Evolutionary conservation across 2,329 filamentous ascomycete species (phyloP).

Genomic region (Diaporthe aspalathi): DNA sequence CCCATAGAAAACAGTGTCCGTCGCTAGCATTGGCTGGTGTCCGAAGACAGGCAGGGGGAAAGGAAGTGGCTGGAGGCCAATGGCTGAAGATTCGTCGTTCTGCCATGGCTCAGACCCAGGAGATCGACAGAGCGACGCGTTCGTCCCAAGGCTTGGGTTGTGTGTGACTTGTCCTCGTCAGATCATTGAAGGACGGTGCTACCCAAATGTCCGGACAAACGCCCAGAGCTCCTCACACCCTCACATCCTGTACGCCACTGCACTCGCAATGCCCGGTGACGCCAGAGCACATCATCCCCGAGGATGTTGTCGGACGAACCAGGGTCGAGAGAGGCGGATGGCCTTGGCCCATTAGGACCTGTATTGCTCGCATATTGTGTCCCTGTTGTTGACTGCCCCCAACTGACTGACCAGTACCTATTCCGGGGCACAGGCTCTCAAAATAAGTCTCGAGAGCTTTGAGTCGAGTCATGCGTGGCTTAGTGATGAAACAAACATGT

Average conservation of each 20-base stretch:
- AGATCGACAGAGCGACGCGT: constrained; percentile 25
- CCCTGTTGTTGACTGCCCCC: background rate
- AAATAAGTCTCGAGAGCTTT: background rate
- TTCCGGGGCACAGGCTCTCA: background rate
- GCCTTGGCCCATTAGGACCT: constrained; percentile 5
- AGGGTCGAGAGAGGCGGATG: background rate
- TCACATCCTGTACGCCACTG: background rate
- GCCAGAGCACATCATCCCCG: constrained; percentile 30
- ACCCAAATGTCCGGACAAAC: constrained; percentile 24
- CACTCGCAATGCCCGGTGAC: constrained; percentile 1
- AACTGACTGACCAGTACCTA: constrained; percentile 5
- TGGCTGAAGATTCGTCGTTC: background rate
- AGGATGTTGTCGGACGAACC: constrained; percentile 11
- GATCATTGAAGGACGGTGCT: constrained; percentile 6
- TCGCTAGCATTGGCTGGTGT: background rate
- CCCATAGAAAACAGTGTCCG: constrained; percentile 1
- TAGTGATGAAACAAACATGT: constrained; percentile 7
- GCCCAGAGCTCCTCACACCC: background rate
- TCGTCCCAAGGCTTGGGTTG: background rate
- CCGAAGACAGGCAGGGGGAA: constrained; percentile 9
- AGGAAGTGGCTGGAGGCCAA: background rate
- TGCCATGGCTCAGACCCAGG: background rate
- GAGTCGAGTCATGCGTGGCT: constrained; percentile 14
- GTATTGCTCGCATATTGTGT: constrained; percentile 2
- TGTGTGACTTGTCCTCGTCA: constrained; percentile 3